phyloP scores from a whole-genome alignment of 1,139 yeast genomes.

The Yamadazyma triangularis region DNA sequence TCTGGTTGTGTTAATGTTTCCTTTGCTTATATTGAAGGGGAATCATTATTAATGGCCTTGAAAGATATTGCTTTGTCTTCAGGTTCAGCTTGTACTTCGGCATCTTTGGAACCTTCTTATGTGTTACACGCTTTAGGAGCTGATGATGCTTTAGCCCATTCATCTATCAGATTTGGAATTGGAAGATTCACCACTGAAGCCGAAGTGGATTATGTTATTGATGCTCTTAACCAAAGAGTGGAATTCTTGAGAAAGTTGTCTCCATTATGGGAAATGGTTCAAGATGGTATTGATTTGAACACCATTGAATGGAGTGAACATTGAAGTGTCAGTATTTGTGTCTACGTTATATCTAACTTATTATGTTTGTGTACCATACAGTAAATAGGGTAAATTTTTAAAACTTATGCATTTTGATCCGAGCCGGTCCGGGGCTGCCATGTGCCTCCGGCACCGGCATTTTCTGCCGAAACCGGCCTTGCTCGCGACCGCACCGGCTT shows the following conservation, averaged over 20 bases:
- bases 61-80: conserved; percentile 95
- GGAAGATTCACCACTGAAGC: conserved; percentile 97
- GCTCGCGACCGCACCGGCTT: too few relatives aligned
- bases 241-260: conserved; percentile 87
- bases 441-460: not conserved
- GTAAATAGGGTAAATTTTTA: too few relatives aligned
- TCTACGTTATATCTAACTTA: too few relatives aligned
- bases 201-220: conserved; percentile 88
- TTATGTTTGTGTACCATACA: too few relatives aligned
- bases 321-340: conserved; percentile 28
- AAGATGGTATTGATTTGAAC: conserved; percentile 92
- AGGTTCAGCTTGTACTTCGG: conserved; percentile 99
- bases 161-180: conserved; percentile 93
- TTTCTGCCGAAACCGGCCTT: too few relatives aligned
- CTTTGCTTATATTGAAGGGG: conserved; percentile 97
- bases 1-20: conserved; percentile 96
- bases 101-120: conserved; percentile 95
- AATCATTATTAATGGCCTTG: conserved; percentile 93
- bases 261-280: conserved; percentile 99
- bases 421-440: not conserved
- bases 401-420: not conserved
- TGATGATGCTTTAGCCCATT: conserved; percentile 97
- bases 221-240: conserved; percentile 86
- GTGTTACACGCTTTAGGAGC: conserved; percentile 96
- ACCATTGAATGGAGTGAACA: conserved; percentile 98